Evolutionary conservation across 257 asterid genomes (phyloP).

Genomic region (Marsdenia floribunda): DNA sequence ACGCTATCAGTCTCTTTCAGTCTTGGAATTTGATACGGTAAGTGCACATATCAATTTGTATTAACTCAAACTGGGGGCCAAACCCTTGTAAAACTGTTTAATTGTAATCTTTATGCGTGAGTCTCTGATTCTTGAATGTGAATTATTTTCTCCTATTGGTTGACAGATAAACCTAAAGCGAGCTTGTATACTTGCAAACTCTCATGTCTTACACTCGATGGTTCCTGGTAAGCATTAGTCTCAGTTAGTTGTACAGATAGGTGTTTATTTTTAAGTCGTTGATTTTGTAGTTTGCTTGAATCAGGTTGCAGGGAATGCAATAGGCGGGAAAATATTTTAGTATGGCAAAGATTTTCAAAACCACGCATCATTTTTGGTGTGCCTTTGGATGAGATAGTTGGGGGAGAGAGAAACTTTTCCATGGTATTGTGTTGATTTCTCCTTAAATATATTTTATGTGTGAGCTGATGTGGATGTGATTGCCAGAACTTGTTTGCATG

Average conservation of each 20-base stretch:
- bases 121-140: not conserved
- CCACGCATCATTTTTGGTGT: conserved; percentile 74
- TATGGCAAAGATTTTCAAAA: conserved; percentile 65
- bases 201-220: conserved; percentile 46
- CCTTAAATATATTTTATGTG: not conserved
- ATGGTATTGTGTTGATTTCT: conserved; percentile 41
- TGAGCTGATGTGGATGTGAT: not conserved
- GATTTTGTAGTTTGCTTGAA: conserved; percentile 13
- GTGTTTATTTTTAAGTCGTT: conserved; percentile 7
- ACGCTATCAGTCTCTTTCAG: conserved; percentile 85
- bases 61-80: not conserved
- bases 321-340: conserved; percentile 66
- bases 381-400: conserved; percentile 68
- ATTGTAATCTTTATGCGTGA: not conserved
- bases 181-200: conserved; percentile 82
- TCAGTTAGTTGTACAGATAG: conserved; percentile 3
- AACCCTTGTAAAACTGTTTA: not conserved
- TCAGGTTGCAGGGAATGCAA: conserved; percentile 77
- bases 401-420: conserved; percentile 45
- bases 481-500: not conserved
- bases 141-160: conserved; percentile 13
- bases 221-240: conserved; percentile 57
- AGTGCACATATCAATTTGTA: conserved; percentile 20
- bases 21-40: conserved; percentile 76
- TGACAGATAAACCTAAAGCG: conserved; percentile 95